Evolutionary conservation across 2,329 filamentous ascomycete species (phyloP).

Genomic region (Colletotrichum sublineola): DNA sequence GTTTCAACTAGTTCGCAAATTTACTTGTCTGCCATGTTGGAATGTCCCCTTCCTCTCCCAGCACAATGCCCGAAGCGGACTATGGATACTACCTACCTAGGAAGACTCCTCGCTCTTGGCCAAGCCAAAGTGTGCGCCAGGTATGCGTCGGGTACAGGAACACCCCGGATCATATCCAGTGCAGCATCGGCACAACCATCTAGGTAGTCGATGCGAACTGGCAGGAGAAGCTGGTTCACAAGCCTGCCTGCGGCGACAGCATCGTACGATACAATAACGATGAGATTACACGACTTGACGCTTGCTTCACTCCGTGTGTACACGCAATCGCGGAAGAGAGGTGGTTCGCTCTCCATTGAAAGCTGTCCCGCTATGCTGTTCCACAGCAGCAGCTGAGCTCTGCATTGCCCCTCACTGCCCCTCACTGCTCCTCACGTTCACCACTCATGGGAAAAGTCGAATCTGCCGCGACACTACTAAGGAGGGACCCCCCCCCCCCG

Average conservation of each 20-base stretch:
- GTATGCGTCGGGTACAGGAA: too few species aligned
- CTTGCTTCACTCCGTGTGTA: constrained; percentile 1
- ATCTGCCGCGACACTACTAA: neutral
- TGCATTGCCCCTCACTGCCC: constrained; percentile 7
- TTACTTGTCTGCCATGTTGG: neutral
- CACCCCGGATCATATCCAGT: neutral
- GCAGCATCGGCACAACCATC: neutral
- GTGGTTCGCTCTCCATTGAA: neutral
- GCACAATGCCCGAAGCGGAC: neutral
- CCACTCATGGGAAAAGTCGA: neutral
- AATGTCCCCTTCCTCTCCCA: neutral
- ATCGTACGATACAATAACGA: neutral
- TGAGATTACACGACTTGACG: neutral
- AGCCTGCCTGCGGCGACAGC: neutral
- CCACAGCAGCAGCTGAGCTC: constrained; percentile 8
- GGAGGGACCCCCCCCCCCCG: constrained; percentile 5
- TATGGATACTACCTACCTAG: neutral
- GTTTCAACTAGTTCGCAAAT: neutral
- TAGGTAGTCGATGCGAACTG: neutral
- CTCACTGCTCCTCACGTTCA: constrained; percentile 1
- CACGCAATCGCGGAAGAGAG: neutral
- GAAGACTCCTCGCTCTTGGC: neutral
- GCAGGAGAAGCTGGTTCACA: neutral
- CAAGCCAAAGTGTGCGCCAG: neutral
- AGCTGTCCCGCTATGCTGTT: neutral